Base-by-base conservation (phyloP, 2,329 filamentous ascomycete genomes). In the Ophiostoma angusticollis region DNA sequence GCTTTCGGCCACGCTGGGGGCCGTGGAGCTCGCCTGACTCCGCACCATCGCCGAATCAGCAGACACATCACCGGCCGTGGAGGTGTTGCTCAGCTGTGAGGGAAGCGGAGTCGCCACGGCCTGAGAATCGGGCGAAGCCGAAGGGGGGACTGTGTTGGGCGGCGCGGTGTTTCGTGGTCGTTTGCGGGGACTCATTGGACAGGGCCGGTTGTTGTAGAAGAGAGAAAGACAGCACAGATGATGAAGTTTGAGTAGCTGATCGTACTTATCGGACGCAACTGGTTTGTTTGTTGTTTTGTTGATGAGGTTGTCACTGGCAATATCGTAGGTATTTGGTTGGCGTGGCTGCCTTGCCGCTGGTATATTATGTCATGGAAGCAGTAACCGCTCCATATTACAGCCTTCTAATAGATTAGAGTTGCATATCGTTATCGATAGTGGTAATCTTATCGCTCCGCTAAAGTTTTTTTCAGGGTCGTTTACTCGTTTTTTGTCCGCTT, bases 171-270 rank as follows among this genome's bases (percentile, higher is more conserved):
- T 58, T 44, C 59, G 58, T 31, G 53, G 47, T 43, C 61, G 61
- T 49, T 67, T 67, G 45, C 61, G 54, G 34, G 59, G 55, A 49
- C 53, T 57, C 62, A 66, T 66, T 46, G 17, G 27, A 27, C 9
- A 9, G 31, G 9, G 13, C 18, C 6, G 21, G 29, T 14, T 16
- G 21, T 22, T 14, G 22, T 19, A 9, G 3, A n/a, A 11, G 19
- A 30, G 6, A 14, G 23, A 22, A 18, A 31, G 8, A n/a, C 17
- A 31, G 14, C 9, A 29, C 27, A 6, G n/a, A 13, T 29, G 27
- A n/a, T n/a, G n/a, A n/a, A n/a, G n/a, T n/a, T n/a, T n/a, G n/a
- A n/a, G n/a, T n/a, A n/a, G n/a, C n/a, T n/a, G n/a, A n/a, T n/a
- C n/a, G n/a, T n/a, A n/a, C n/a, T n/a, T n/a, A n/a, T n/a, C n/a